Evolutionary conservation across 257 asterid genomes (phyloP), one percentile per base, ranked within the genome.

Genomic region (Gentiana straminea): DNA sequence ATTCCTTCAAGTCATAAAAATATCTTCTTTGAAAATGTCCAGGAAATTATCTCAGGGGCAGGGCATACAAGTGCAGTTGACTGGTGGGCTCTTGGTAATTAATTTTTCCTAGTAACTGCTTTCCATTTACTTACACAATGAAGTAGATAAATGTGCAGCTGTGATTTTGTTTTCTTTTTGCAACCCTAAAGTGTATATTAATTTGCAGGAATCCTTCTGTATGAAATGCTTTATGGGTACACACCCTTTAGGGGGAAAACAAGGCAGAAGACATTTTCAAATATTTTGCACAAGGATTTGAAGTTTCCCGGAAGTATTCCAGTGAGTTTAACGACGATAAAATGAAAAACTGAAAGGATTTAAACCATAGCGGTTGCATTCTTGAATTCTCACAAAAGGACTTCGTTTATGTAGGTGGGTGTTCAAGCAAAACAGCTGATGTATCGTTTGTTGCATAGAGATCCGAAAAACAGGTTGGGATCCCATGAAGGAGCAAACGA

Each of bases 1-100:
- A 39, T 24, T 24, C 24, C 24, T 24, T 24, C 24, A 24, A 24
- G 24, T 24, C 24, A 24, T 24, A 24, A 47, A 52, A 4, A 32
- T 51, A 55, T 33, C 46, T 59, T 55, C 47, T 54, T 51, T 44
- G 7, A 9, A 13, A 41, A 57, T 59, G 13, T 60, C 64, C 77
- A 91, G 98, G 98, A 91, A 75, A 91, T 91, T 73, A 83, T 91
- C 65, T 62, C 89, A 3, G 98, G 95, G 52, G 94, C 96, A 61
- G 98, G 98, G 50, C 98, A 91, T 65, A 79, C 97, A 39, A 91
- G 98, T 45, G 97, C 94, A 46, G 98, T 91, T 35, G 98, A 91
- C 75, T 91, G 98, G 98, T 91, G 98, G 98, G 98, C 98, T 73
- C 94, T 91, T 39, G 98, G 98, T 90, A 86, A 80, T 66, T 34